These are phyloP conservation scores for Porodaedalea pini DNA, from an alignment of 1,284 basidiomycete genomes.

Conservation along the genomic window DNA sequence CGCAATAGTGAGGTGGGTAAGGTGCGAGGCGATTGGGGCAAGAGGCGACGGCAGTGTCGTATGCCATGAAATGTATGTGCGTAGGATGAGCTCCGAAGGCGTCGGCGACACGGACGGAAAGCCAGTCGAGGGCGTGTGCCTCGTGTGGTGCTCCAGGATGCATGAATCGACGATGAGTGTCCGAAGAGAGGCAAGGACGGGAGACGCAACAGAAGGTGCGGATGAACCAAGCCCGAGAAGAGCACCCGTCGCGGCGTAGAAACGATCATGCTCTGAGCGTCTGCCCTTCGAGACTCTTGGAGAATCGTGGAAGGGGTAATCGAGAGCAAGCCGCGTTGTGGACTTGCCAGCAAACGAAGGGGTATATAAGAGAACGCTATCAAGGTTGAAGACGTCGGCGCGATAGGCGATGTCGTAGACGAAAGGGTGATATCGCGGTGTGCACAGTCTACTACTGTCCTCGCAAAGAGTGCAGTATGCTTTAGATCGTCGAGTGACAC, in stretches of 20 bases:
- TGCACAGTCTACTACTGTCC: constrained; percentile 3
- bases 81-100: constrained; percentile 13
- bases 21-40: not conserved
- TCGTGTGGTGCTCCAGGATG: constrained; percentile 1
- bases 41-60: not conserved
- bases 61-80: constrained; percentile 6
- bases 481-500: not conserved
- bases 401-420: not conserved
- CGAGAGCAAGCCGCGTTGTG: constrained; percentile 10
- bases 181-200: constrained; percentile 10
- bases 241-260: constrained; percentile 5
- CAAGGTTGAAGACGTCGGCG: not conserved
- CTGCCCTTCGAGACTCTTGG: not conserved
- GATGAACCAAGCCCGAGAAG: constrained; percentile 12
- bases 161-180: constrained; percentile 13
- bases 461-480: constrained; percentile 4
- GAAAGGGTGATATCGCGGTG: constrained; percentile 8
- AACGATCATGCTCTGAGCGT: not conserved
- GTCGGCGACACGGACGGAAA: not conserved
- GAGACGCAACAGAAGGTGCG: constrained; percentile 1
- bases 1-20: constrained; percentile 40
- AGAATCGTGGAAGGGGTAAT: not conserved
- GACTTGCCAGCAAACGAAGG: constrained; percentile 3
- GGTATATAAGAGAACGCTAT: not conserved
- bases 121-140: not conserved